phyloP scores from a whole-genome alignment of 2,329 filamentous ascomycete genomes.

The Stagonosporopsis chrysanthemi region DNA sequence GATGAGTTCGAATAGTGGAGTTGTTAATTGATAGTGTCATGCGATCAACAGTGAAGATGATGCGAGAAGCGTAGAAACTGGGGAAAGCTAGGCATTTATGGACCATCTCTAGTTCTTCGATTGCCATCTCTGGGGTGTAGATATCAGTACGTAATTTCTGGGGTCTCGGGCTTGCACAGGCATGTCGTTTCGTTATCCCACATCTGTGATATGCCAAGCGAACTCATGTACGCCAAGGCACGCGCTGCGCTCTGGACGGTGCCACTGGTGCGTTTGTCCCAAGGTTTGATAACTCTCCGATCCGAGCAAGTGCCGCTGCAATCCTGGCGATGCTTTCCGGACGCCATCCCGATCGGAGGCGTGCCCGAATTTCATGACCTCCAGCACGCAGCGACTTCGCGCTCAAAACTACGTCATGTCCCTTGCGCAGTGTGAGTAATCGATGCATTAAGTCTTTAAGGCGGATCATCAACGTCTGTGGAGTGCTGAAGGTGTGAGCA shows the following conservation, averaged over 20 bases:
- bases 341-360: slow-evolving; percentile 3
- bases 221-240: slow-evolving; percentile 7
- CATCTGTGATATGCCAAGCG: not conserved
- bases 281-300: not conserved
- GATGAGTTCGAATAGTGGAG: not conserved
- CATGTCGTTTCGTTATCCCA: slow-evolving; percentile 3
- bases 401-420: not conserved
- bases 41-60: not conserved
- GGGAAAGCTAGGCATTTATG: slow-evolving; percentile 9
- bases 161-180: not conserved
- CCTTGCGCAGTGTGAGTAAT: no score
- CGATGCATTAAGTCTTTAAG: not conserved
- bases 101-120: not conserved
- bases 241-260: slow-evolving; percentile 1
- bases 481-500: not conserved
- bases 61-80: not conserved
- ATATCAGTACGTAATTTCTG: slow-evolving; percentile 17
- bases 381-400: not conserved
- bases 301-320: slow-evolving; percentile 5
- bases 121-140: slow-evolving; percentile 6
- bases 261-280: not conserved
- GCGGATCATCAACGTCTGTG: not conserved
- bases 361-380: not conserved
- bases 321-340: slow-evolving; percentile 3
- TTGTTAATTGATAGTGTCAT: not conserved